Evolutionary conservation across 1,284 basidiomycete species (phyloP).

Genomic region (Sporisorium graminicola): DNA sequence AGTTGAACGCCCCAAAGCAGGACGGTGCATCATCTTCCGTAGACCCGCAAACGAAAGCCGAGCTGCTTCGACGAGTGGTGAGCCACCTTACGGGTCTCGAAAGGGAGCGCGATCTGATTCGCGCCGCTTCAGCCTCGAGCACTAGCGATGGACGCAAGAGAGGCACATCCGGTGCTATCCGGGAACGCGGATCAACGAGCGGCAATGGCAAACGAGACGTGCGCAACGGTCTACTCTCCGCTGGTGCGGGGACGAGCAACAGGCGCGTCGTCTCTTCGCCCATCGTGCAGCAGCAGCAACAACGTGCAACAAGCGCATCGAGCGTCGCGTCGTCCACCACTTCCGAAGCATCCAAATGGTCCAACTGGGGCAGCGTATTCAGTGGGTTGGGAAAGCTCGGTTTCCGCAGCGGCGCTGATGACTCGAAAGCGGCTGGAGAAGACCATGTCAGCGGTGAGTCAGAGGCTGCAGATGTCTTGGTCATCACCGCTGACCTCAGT

Average conservation of each 20-base stretch:
- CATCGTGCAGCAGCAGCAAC: constrained; percentile 23
- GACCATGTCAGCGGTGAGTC: neutral
- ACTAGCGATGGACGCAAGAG: constrained; percentile 27
- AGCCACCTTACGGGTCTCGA: constrained; percentile 53
- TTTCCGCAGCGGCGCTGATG: constrained; percentile 20
- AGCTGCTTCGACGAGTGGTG: constrained; percentile 36
- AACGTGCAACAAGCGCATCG: constrained; percentile 34
- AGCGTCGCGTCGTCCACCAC: constrained; percentile 28
- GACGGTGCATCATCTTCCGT: constrained; percentile 1
- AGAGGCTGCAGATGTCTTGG: constrained; percentile 3
- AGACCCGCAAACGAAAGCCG: constrained; percentile 23
- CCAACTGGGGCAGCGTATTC: constrained; percentile 48
- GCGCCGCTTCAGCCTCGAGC: constrained; percentile 40
- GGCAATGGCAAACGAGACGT: constrained; percentile 31
- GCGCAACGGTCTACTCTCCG: constrained; percentile 31
- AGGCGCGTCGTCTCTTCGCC: constrained; percentile 40
- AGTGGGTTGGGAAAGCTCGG: constrained; percentile 37
- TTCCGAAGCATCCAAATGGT: constrained; percentile 34
- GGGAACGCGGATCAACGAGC: constrained; percentile 21
- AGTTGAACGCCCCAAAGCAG: neutral
- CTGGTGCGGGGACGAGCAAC: constrained; percentile 14
- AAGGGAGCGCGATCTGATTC: constrained; percentile 41
- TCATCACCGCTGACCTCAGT: constrained; percentile 7
- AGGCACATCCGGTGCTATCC: constrained; percentile 40
- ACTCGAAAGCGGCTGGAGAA: neutral